These are phyloP conservation scores for Bruguiera sexangula DNA, from an alignment of 345 rosid genomes.

Conservation along the genomic window DNA sequence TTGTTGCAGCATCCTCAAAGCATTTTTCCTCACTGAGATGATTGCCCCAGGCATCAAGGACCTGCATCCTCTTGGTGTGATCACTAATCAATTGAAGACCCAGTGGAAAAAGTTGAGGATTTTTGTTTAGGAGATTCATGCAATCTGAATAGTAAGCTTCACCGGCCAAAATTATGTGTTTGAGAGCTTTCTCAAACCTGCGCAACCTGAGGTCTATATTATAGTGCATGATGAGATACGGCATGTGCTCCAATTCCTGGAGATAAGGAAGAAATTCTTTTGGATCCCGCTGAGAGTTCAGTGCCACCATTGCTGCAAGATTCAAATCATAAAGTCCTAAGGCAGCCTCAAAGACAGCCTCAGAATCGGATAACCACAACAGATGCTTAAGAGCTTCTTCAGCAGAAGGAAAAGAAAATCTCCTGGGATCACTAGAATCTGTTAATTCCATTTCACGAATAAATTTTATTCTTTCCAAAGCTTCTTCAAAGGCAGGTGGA, in stretches of 20 bases:
- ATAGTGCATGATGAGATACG: slow-evolving; percentile 66
- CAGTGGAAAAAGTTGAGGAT: slow-evolving; percentile 75
- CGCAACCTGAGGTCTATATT: slow-evolving; percentile 75
- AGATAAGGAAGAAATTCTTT: slow-evolving; percentile 98
- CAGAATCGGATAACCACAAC: slow-evolving; percentile 89
- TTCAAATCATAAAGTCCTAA: slow-evolving; percentile 91
- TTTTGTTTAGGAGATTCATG: slow-evolving; percentile 69
- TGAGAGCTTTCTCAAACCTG: slow-evolving; percentile 84
- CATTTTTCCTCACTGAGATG: slow-evolving; percentile 67
- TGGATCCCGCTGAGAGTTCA: slow-evolving; percentile 92
- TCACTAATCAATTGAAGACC: slow-evolving; percentile 72
- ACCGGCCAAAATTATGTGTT: slow-evolving; percentile 77
- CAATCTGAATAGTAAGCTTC: slow-evolving; percentile 62
- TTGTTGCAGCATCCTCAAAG: slow-evolving; percentile 85
- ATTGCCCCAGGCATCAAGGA: slow-evolving; percentile 94
- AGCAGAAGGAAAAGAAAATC: slow-evolving; percentile 65
- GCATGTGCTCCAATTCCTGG: slow-evolving; percentile 71
- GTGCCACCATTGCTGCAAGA: slow-evolving; percentile 97
- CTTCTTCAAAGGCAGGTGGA: slow-evolving; percentile 86
- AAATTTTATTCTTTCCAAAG: slow-evolving; percentile 77
- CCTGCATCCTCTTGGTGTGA: slow-evolving; percentile 49
- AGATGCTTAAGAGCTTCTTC: slow-evolving; percentile 97
- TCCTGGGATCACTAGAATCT: slow-evolving; percentile 53
- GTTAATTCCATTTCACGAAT: slow-evolving; percentile 84
- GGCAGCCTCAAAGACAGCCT: slow-evolving; percentile 91